Conservation (phyloP, 2,329 filamentous ascomycete genomes). For the Fusarium xylarioides region DNA sequence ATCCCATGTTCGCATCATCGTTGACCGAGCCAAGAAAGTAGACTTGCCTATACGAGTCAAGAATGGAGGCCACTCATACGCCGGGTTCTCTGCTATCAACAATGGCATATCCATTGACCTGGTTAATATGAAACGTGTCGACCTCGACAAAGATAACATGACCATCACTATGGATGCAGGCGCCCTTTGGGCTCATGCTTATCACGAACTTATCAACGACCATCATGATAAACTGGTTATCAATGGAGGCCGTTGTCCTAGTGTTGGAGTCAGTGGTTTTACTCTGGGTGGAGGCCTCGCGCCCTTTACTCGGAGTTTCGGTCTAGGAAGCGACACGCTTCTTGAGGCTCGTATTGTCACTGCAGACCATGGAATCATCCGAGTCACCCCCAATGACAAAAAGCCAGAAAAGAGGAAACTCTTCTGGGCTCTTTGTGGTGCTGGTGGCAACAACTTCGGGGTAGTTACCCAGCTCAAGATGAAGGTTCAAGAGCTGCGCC, state of each 20-base stretch:
- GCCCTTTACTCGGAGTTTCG: slow-evolving; percentile 44
- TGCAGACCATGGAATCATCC: neutral
- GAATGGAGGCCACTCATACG: slow-evolving; percentile 45
- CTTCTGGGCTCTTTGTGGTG: slow-evolving; percentile 54
- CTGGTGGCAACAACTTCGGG: slow-evolving; percentile 53
- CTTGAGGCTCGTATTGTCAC: slow-evolving; percentile 8
- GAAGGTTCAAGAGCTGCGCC: slow-evolving; percentile 23
- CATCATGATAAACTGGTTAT: slow-evolving; percentile 34
- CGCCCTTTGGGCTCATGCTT: slow-evolving; percentile 46
- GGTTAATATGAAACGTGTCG: slow-evolving; percentile 41
- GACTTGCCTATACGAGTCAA: slow-evolving; percentile 41
- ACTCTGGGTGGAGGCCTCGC: slow-evolving; percentile 49
- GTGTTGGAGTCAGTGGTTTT: slow-evolving; percentile 52
- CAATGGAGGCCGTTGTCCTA: slow-evolving; percentile 47
- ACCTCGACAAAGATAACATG: slow-evolving; percentile 27
- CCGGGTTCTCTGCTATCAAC: slow-evolving; percentile 43
- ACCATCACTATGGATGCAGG: slow-evolving; percentile 42
- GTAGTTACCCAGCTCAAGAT: slow-evolving; percentile 48
- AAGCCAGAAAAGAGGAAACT: slow-evolving; percentile 24
- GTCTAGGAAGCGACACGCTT: slow-evolving; percentile 16
- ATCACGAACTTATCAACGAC: slow-evolving; percentile 42
- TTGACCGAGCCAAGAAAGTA: slow-evolving; percentile 1
- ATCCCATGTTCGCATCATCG: slow-evolving; percentile 2
- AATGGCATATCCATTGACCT: slow-evolving; percentile 46
- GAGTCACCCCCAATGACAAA: accelerated